Conservation (phyloP, 2,329 filamentous ascomycete species). For the Diaporthe sp. region DNA sequence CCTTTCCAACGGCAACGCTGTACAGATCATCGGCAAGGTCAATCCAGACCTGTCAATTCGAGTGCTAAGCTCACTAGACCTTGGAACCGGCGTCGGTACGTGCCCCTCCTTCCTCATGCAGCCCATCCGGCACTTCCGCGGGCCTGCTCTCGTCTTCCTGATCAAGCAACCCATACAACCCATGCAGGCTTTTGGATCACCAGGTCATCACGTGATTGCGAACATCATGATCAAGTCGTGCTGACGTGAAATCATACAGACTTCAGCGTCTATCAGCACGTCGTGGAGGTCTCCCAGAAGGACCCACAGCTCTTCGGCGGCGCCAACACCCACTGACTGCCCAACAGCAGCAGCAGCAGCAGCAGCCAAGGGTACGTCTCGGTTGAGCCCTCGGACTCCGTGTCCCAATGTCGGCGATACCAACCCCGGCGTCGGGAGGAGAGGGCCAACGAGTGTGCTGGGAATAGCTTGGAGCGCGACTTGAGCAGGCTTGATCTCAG, state of each 20-base stretch:
- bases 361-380: slow-evolving; percentile 27
- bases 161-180: slow-evolving; percentile 22
- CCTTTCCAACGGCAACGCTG: slow-evolving; percentile 76
- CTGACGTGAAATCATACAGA: slow-evolving; percentile 63
- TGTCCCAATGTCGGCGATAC: slow-evolving; percentile 21
- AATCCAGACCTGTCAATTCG: slow-evolving; percentile 79
- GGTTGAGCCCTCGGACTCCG: slow-evolving; percentile 34
- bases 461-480: slow-evolving; percentile 4
- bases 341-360: not conserved
- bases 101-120: slow-evolving; percentile 41
- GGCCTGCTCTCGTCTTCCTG: not conserved
- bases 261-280: slow-evolving; percentile 78
- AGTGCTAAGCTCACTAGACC: slow-evolving; percentile 76
- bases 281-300: slow-evolving; percentile 88
- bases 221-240: slow-evolving; percentile 3
- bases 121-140: too few relatives aligned
- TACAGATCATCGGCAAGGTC: slow-evolving; percentile 85
- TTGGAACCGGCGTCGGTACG: slow-evolving; percentile 78
- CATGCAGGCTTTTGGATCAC: not conserved
- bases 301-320: slow-evolving; percentile 83
- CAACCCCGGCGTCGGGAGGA: not conserved
- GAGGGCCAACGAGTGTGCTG: not conserved
- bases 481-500: slow-evolving; percentile 32
- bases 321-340: slow-evolving; percentile 45
- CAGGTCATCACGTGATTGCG: not conserved